phyloP scores from a whole-genome alignment of 179 eudicot genomes.

The Nepenthes alata region DNA sequence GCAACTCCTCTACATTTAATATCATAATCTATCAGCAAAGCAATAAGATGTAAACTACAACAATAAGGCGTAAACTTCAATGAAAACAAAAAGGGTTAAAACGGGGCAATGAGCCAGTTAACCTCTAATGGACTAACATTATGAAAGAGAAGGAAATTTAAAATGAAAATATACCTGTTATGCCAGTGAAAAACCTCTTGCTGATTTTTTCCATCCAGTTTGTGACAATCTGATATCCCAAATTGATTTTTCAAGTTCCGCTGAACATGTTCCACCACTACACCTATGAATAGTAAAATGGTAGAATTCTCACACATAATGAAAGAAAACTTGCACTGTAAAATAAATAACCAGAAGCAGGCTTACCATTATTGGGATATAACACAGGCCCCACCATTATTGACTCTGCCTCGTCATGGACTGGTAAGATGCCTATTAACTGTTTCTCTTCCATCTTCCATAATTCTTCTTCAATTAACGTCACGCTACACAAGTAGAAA shows the following conservation, averaged over 20 bases:
- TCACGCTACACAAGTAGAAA: conserved; percentile 43
- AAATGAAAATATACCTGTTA: conserved; percentile 40
- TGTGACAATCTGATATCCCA: conserved; percentile 46
- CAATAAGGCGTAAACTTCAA: conserved; percentile 1
- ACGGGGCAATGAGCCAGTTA: too few species aligned
- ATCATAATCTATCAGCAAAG: conserved; percentile 7
- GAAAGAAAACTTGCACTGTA: neutral
- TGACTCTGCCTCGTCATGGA: conserved; percentile 75
- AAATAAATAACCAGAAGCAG: neutral
- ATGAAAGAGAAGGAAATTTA: neutral
- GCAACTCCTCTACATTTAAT: conserved; percentile 77
- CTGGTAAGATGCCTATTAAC: conserved; percentile 89
- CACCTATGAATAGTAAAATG: conserved; percentile 16
- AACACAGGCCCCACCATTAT: conserved; percentile 42
- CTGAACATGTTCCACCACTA: conserved; percentile 47
- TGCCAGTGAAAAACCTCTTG: conserved; percentile 89
- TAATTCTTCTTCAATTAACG: conserved; percentile 89
- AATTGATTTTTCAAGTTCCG: conserved; percentile 40
- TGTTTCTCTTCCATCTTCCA: conserved; percentile 99
- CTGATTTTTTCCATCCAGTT: conserved; percentile 61
- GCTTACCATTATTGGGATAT: conserved; percentile 45
- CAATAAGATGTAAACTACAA: neutral
- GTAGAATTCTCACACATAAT: neutral
- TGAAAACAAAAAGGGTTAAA: conserved; percentile 5
- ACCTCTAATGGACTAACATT: too few species aligned